phyloP scores from a whole-genome alignment of 1,139 yeast genomes.

The Candida smagusa region DNA sequence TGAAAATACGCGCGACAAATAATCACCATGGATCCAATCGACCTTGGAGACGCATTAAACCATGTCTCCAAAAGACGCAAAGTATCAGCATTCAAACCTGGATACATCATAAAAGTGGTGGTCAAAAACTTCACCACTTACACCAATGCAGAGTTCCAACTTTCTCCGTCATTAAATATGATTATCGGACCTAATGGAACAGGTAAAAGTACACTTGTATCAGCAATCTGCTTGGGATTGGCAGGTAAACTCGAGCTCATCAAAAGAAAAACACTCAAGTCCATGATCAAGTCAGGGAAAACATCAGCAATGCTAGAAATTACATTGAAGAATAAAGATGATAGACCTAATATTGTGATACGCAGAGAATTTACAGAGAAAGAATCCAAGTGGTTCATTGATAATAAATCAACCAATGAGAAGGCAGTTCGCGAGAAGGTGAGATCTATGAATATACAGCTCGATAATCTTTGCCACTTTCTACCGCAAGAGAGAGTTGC shows the following conservation, averaged over 20 bases:
- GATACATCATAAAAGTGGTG: constrained; percentile 65
- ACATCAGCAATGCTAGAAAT: constrained; percentile 57
- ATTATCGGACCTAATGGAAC: constrained; percentile 97
- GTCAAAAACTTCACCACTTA: constrained; percentile 83
- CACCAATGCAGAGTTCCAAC: constrained; percentile 66
- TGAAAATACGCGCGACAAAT: background rate
- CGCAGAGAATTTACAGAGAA: constrained; percentile 35
- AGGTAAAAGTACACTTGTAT: constrained; percentile 91
- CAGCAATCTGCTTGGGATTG: constrained; percentile 88
- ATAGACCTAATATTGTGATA: constrained; percentile 31
- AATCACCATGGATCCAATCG: background rate
- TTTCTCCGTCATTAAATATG: constrained; percentile 86
- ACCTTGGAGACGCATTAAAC: constrained; percentile 2
- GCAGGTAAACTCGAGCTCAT: constrained; percentile 78
- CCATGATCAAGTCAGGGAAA: constrained; percentile 77
- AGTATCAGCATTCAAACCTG: constrained; percentile 39
- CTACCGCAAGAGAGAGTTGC: constrained; percentile 95
- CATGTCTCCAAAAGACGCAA: constrained; percentile 7
- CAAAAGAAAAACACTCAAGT: constrained; percentile 72
- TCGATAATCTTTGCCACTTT: constrained; percentile 91
- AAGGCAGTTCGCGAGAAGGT: constrained; percentile 45
- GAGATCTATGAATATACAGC: constrained; percentile 63
- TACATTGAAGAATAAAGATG: constrained; percentile 49
- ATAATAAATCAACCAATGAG: constrained; percentile 44
- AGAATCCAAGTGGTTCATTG: constrained; percentile 60